Evolutionary conservation across 805 yeast genomes (phyloP).

Genomic region (Lipomyces mesembrius): DNA sequence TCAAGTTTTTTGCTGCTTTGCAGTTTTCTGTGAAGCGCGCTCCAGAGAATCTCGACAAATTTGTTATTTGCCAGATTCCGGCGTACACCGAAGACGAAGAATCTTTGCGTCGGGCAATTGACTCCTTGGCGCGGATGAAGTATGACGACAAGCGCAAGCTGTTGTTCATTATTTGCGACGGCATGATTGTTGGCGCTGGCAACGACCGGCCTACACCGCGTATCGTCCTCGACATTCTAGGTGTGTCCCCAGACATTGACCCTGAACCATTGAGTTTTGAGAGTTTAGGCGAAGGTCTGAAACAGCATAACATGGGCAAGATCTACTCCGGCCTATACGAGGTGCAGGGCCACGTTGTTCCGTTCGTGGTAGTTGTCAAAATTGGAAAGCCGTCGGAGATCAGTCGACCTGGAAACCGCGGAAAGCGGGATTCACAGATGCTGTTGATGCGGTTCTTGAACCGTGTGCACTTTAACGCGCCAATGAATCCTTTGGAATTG

Average conservation of each 20-base stretch:
- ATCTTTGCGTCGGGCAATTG: constrained; percentile 60
- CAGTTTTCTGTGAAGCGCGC: constrained; percentile 46
- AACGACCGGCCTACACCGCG: constrained; percentile 64
- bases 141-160: constrained; percentile 65
- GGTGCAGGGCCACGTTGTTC: constrained; percentile 60
- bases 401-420: constrained; percentile 64
- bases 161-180: constrained; percentile 63
- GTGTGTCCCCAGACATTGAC: constrained; percentile 56
- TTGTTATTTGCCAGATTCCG: constrained; percentile 55
- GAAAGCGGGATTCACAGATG: constrained; percentile 68
- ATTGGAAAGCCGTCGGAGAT: constrained; percentile 66
- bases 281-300: constrained; percentile 62
- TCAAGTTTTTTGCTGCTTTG: constrained; percentile 51
- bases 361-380: constrained; percentile 60
- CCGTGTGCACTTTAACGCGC: constrained; percentile 62
- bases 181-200: constrained; percentile 65
- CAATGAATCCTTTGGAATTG: constrained; percentile 63
- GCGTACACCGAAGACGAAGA: constrained; percentile 65
- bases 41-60: constrained; percentile 50
- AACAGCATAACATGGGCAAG: constrained; percentile 68
- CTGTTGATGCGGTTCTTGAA: constrained; percentile 64
- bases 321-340: constrained; percentile 64
- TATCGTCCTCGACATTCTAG: constrained; percentile 60
- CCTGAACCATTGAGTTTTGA: constrained; percentile 60
- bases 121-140: constrained; percentile 61